Conservation (phyloP, 768 basidiomycete genomes). For the Asterophora parasitica region DNA sequence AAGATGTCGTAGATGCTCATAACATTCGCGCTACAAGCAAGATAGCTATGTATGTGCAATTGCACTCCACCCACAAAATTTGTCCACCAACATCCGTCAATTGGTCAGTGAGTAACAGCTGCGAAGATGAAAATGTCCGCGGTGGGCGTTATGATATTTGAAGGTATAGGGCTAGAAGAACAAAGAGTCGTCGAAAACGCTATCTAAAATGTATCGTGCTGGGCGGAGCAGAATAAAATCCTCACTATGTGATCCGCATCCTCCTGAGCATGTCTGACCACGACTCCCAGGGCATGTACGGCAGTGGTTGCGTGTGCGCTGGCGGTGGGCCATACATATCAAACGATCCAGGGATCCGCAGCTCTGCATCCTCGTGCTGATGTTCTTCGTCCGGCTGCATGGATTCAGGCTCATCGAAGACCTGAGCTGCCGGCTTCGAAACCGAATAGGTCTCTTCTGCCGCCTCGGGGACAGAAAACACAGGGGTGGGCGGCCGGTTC, state of each 20-base stretch:
- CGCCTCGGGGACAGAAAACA: neutral
- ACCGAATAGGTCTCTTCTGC: neutral
- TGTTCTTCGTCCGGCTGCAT: constrained; percentile 15
- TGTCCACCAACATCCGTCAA: no score
- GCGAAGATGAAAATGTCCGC: no score
- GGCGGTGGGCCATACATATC: constrained; percentile 21
- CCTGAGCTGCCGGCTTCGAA: neutral
- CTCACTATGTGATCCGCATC: constrained; percentile 23
- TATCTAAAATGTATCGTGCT: neutral
- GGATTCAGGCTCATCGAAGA: constrained; percentile 21
- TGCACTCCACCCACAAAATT: no score
- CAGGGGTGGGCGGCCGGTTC: constrained; percentile 4
- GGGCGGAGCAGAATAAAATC: neutral
- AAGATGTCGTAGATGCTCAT: no score
- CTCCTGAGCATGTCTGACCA: constrained; percentile 30
- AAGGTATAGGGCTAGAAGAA: no score
- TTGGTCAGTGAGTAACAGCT: no score
- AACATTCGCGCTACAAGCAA: no score
- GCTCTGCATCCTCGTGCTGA: constrained; percentile 27
- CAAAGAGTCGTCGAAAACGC: no score
- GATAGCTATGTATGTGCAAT: no score
- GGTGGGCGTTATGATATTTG: no score
- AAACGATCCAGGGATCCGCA: constrained; percentile 53
- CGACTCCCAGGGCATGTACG: constrained; percentile 7
- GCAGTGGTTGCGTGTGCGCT: constrained; percentile 1